Conservation (phyloP, 768 basidiomycete genomes). For the Clavaria fumosa region DNA sequence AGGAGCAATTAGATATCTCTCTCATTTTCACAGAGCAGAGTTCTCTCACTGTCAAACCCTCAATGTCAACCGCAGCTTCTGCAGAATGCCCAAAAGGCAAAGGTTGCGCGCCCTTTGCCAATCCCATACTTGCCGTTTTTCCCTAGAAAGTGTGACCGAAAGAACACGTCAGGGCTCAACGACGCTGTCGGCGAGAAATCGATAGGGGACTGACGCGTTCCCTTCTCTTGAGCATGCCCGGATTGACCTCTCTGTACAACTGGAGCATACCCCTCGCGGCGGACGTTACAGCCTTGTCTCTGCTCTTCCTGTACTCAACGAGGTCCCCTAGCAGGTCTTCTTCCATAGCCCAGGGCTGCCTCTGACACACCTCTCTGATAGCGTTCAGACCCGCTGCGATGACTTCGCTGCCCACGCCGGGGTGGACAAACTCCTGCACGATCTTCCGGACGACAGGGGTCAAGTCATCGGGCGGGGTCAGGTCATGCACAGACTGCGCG, state of each 20-base stretch:
- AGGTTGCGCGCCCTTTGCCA: constrained; percentile 45
- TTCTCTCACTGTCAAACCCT: constrained; percentile 57
- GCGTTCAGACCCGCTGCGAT: constrained; percentile 94
- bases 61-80: constrained; percentile 69
- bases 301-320: constrained; percentile 88
- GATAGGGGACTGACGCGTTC: constrained; percentile 46
- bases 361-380: constrained; percentile 83
- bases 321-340: constrained; percentile 86
- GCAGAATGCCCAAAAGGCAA: constrained; percentile 72
- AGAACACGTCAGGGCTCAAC: constrained; percentile 7
- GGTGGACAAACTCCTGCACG: constrained; percentile 93
- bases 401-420: constrained; percentile 90
- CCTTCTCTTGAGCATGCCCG: constrained; percentile 74
- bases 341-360: constrained; percentile 97
- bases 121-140: constrained; percentile 76
- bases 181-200: neutral
- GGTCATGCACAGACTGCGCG: constrained; percentile 87
- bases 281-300: constrained; percentile 86
- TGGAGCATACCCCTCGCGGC: constrained; percentile 78
- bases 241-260: constrained; percentile 92
- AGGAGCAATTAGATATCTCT: constrained; percentile 3
- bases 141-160: constrained; percentile 57
- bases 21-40: neutral
- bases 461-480: constrained; percentile 87
- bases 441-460: constrained; percentile 83